Evolutionary conservation across 352 stramenopile genomes (phyloP).

Genomic region (Phytophthora macrochlamydospora): DNA sequence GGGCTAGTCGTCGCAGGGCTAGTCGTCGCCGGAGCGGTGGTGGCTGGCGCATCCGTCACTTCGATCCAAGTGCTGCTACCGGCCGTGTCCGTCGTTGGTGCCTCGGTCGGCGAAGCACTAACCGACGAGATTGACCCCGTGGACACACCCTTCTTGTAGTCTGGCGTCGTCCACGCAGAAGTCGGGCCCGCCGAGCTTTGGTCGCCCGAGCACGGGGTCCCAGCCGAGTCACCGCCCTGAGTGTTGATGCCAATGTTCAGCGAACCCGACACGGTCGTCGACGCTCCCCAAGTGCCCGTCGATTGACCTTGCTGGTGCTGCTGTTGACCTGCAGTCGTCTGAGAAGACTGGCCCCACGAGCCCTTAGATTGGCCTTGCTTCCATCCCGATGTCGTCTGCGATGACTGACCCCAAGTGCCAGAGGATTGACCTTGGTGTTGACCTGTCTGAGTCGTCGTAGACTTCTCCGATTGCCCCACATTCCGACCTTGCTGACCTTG

Average conservation of each 20-base stretch:
- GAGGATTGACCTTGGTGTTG: conserved; percentile 1
- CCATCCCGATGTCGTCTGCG: not conserved
- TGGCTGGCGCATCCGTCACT: conserved; percentile 3
- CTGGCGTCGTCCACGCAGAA: conserved; percentile 6
- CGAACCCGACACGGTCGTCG: conserved; percentile 9
- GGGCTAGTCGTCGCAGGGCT: not conserved
- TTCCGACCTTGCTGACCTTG: not conserved
- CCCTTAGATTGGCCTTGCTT: not conserved
- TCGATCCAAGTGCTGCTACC: conserved; percentile 7
- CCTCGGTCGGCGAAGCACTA: conserved; percentile 4
- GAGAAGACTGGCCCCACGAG: not conserved
- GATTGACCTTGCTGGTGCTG: conserved; percentile 4
- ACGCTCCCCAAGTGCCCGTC: not conserved
- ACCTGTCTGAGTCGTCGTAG: not conserved
- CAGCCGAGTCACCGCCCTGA: conserved; percentile 9
- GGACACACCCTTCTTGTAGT: conserved; percentile 22
- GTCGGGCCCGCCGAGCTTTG: conserved; percentile 12
- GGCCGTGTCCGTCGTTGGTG: not conserved
- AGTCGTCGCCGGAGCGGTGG: conserved; percentile 1
- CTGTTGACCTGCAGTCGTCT: not conserved
- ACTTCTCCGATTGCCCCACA: not conserved
- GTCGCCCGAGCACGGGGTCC: conserved; percentile 16
- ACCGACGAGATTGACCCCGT: conserved; percentile 7
- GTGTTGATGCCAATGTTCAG: conserved; percentile 1
- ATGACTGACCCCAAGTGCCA: not conserved